phyloP scores from a whole-genome alignment of 805 yeast species.

The Debaryomyces hansenii region DNA sequence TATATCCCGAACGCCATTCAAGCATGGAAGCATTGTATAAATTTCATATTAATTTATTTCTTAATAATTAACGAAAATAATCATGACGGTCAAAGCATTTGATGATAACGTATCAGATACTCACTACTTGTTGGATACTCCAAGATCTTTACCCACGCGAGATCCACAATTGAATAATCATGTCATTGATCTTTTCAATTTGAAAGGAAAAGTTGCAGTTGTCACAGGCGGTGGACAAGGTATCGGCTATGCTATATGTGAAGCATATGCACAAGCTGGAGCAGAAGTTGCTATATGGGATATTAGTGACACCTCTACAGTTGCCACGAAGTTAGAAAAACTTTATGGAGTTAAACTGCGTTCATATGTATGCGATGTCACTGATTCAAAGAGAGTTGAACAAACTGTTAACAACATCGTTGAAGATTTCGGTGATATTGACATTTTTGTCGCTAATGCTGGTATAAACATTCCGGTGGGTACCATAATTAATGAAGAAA shows the following conservation, averaged over 20 bases:
- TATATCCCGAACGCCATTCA: no score
- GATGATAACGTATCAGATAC: slow-evolving; percentile 1
- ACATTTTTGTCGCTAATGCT: slow-evolving; percentile 32
- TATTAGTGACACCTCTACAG: slow-evolving; percentile 21
- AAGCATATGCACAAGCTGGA: slow-evolving; percentile 26
- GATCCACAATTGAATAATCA: slow-evolving; percentile 20
- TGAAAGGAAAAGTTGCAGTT: slow-evolving; percentile 22
- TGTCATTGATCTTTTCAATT: slow-evolving; percentile 22
- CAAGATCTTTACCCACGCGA: not conserved
- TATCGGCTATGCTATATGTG: slow-evolving; percentile 27
- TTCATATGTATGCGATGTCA: slow-evolving; percentile 24
- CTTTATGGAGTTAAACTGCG: slow-evolving; percentile 26
- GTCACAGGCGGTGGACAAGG: slow-evolving; percentile 32
- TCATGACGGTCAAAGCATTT: not conserved
- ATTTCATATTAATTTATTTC: no score
- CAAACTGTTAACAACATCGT: slow-evolving; percentile 17
- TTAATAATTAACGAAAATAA: no score
- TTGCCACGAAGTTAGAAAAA: slow-evolving; percentile 14
- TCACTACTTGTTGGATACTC: slow-evolving; percentile 1
- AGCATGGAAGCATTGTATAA: no score
- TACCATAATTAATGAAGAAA: slow-evolving; percentile 17
- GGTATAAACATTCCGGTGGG: slow-evolving; percentile 34
- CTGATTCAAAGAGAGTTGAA: slow-evolving; percentile 21
- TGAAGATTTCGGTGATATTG: slow-evolving; percentile 27
- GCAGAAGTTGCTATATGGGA: slow-evolving; percentile 26